phyloP scores from a whole-genome alignment of 75 land plant genomes.

The Pinus albicaulis region DNA sequence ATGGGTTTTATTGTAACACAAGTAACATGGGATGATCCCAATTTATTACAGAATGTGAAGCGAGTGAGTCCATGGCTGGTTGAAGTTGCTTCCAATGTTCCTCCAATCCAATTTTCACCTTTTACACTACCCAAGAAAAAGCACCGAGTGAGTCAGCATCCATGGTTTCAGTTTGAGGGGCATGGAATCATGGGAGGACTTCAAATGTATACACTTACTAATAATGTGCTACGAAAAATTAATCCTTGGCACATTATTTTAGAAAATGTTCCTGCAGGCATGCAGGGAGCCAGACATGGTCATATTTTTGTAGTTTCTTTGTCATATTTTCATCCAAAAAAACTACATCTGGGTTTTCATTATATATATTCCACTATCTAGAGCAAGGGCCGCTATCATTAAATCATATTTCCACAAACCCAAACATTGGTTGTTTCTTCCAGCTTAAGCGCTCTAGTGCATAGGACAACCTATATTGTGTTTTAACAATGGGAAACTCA shows the following conservation, averaged over 20 bases:
- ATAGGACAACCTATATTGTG: conserved; percentile 5
- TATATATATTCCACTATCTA: conserved; percentile 5
- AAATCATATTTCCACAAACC: conserved; percentile 12
- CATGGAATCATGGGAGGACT: conserved; percentile 27
- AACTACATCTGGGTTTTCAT: conserved; percentile 34
- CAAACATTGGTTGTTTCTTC: conserved; percentile 8
- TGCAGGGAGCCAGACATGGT: no score
- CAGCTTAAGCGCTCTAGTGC: conserved; percentile 7
- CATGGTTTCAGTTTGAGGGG: conserved; percentile 33
- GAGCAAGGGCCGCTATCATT: conserved; percentile 1
- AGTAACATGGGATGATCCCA: no score
- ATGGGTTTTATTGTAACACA: no score
- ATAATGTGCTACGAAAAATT: conserved; percentile 47
- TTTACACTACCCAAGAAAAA: conserved; percentile 60
- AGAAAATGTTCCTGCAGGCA: no score
- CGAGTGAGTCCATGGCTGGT: no score
- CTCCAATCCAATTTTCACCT: conserved; percentile 54
- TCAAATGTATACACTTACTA: conserved; percentile 31
- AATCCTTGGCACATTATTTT: conserved; percentile 55
- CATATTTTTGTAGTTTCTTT: conserved; percentile 51
- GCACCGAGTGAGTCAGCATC: conserved; percentile 34
- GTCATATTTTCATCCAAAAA: no score
- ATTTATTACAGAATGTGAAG: no score
- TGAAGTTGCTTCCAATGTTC: conserved; percentile 68
- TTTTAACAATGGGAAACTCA: no score